phyloP scores from a whole-genome alignment of 495 filamentous ascomycete species.

The Tuber magnatum region DNA sequence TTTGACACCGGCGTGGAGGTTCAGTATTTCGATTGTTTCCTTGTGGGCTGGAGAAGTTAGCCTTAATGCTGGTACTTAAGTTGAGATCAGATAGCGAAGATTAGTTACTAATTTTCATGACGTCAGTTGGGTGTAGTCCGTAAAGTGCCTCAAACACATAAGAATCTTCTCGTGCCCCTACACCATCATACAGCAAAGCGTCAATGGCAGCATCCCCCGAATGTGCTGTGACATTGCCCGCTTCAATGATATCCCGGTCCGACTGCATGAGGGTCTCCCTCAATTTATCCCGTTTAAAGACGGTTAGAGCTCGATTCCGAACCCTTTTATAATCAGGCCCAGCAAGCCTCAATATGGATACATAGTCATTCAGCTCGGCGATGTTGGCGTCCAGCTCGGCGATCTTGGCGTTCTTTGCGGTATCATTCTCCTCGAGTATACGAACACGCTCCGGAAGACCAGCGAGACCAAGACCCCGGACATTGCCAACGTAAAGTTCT shows the following conservation, averaged over 20 bases:
- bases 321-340: background rate
- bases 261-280: background rate
- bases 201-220: background rate
- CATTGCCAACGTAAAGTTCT: conserved; percentile 17
- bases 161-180: background rate
- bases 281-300: background rate
- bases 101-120: background rate
- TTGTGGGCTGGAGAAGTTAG: background rate
- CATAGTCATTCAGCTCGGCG: background rate
- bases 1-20: background rate
- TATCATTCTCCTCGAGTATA: background rate
- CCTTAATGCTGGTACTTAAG: background rate
- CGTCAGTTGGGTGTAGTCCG: background rate
- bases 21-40: background rate
- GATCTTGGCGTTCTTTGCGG: background rate
- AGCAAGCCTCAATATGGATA: background rate
- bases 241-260: background rate
- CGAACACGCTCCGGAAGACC: background rate
- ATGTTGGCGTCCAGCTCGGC: background rate
- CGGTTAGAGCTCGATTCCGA: background rate
- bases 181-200: background rate
- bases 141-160: background rate
- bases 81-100: background rate
- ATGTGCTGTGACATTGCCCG: background rate
- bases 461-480: conserved; percentile 7